Evolutionary conservation across 108 stramenopile species (phyloP), one percentile per base, ranked within the genome.

Genomic region (Cyclotella distinguenda): DNA sequence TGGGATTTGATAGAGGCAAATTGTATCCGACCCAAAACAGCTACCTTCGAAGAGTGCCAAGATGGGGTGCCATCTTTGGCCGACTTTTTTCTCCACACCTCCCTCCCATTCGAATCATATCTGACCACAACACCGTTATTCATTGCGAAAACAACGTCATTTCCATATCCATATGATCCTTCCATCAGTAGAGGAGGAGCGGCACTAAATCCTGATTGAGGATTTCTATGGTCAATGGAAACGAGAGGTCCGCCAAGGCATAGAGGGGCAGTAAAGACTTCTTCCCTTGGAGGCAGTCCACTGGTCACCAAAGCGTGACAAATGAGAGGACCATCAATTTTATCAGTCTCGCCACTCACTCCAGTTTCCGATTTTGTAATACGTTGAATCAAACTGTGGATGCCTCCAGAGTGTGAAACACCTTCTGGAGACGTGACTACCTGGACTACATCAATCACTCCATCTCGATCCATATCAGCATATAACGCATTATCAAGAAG

Each of bases 401-500:
- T 62, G 15, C 50, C 59, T 28, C 33, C 59, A 22, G 66, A 75
- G 47, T 54, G 19, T 38, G 52, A 54, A 16, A 64, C 42, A 30
- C 36, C 51, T 46, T 64, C 60, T 30, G 75, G 62, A 21, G 81
- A 61, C 21, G 72, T 64, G 27, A 87, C 60, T 2, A 86, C 69
- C 61, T 89, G 86, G 2, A 94, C 74, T 33, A 78, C 83, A 51
- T 94, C 89, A 21, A 94, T 43, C n/a, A 70, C 59, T 32, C 89
- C 89, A 50, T 94, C 89, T 48, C 72, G 72, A 66, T 94, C 84
- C 46, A 94, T 58, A 33, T 94, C 93, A 15, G 88, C 74, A 64
- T 94, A 88, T 48, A 91, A 52, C 0, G 82, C 70, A 48, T 91
- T 78, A 48, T 90, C 87, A 60, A 78, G 58, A 1, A 94, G 60